These are phyloP conservation scores for Dactylellina parvicollis DNA, from an alignment of 2,329 filamentous ascomycete species.

Conservation along the genomic window DNA sequence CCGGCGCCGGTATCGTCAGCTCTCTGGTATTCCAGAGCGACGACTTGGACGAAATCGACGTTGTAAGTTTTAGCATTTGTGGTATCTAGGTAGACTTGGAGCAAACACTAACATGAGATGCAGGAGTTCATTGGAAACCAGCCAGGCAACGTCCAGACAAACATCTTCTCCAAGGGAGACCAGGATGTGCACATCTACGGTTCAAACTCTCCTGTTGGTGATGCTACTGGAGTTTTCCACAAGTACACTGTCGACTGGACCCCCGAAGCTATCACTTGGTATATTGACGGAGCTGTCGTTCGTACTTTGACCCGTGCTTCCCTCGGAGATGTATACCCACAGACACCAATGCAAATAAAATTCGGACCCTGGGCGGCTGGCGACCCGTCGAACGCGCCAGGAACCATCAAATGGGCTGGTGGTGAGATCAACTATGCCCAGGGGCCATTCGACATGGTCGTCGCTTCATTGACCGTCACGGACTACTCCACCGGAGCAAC, in stretches of 20 bases:
- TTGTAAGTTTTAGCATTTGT: slow-evolving; percentile 61
- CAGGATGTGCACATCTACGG: slow-evolving; percentile 87
- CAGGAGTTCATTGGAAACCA: slow-evolving; percentile 86
- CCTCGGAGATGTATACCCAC: slow-evolving; percentile 72
- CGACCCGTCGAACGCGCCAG: slow-evolving; percentile 78
- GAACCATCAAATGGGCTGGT: slow-evolving; percentile 88
- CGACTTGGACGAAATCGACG: slow-evolving; percentile 92
- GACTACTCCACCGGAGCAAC: slow-evolving; percentile 90
- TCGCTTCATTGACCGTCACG: slow-evolving; percentile 77
- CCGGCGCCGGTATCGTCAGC: slow-evolving; percentile 90
- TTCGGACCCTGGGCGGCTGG: slow-evolving; percentile 93
- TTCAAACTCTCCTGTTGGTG: slow-evolving; percentile 77
- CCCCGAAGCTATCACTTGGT: slow-evolving; percentile 82
- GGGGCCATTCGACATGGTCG: slow-evolving; percentile 86
- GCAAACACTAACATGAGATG: background rate
- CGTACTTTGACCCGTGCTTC: slow-evolving; percentile 74
- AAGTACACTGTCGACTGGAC: slow-evolving; percentile 96
- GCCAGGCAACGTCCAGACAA: slow-evolving; percentile 81
- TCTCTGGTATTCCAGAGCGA: slow-evolving; percentile 92
- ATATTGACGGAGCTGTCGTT: slow-evolving; percentile 80
- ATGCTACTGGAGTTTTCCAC: slow-evolving; percentile 76
- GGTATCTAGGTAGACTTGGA: background rate
- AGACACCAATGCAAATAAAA: slow-evolving; percentile 94
- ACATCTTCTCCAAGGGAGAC: slow-evolving; percentile 95
- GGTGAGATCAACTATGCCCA: slow-evolving; percentile 83